Evolutionary conservation across 148 eudicot species (phyloP), one percentile per base, ranked within the genome.

Genomic region (Spergularia bocconei): DNA sequence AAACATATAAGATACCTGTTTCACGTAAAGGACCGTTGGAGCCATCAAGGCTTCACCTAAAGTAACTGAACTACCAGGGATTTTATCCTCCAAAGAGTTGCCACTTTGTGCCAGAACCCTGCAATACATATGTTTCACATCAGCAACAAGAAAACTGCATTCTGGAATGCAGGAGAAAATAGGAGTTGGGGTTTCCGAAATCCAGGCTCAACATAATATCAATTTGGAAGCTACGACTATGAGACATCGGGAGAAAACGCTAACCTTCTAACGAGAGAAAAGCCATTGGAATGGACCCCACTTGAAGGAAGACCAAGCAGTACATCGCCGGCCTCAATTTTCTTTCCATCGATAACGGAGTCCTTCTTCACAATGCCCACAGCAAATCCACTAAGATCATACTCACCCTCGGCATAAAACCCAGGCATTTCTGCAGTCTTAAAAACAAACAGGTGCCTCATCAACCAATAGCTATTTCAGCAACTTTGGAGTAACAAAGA

Each of bases 341-440:
- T 85, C 74, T 92, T 92, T 57, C 98, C 98, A 69, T 95, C 88
- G 82, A 95, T 92, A 51, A 92, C 96, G 0, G 87, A 83, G n/a
- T 89, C 93, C 69, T 89, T 92, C 71, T 88, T 88, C 55, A 92
- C 98, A 67, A 84, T 81, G 41, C 98, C 98, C 63, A 95, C 97
- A 14, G 98, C 98, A 80, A 95, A 95, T 69, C 98, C 98, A 78
- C 97, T 95, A 56, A 95, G 92, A 83, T 95, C 98, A 80, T 95
- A 95, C 79, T 90, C 97, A n/a, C 97, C 97, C 47, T 87, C 86
- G 10, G 90, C 88, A 75, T 95, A 95, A 77, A 92, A 94, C 52
- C 85, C 96, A 73, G 98, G 98, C 98, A 94, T 94, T 83, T 94
- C 98, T 83, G 98, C 97, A 77, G 97, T 94, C 98, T 95, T 82